Conservation (phyloP, 768 basidiomycete species). For the Lactarius hatsudake region DNA sequence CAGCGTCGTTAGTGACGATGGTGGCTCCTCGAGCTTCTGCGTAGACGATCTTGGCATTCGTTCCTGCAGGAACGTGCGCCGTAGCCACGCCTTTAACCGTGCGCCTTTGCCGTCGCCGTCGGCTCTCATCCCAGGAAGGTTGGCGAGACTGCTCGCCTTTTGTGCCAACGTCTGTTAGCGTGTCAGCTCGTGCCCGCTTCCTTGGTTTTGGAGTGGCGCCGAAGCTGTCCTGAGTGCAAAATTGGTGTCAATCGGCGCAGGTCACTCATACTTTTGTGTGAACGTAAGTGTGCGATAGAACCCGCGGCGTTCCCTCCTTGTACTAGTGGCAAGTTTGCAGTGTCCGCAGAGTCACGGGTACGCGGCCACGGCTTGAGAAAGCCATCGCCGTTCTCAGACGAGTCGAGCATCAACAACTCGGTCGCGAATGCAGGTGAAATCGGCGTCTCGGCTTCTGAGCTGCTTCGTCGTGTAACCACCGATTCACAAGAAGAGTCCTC, state of each 20-base stretch:
- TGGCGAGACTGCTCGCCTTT: slow-evolving; percentile 12
- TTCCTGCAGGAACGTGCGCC: slow-evolving; percentile 47
- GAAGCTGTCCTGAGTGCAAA: not conserved
- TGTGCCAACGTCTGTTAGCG: slow-evolving; percentile 20
- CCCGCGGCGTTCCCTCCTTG: not conserved
- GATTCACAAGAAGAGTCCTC: slow-evolving; percentile 14
- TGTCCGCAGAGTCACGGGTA: slow-evolving; percentile 5
- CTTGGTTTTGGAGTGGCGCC: slow-evolving; percentile 6
- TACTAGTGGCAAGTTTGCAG: not conserved
- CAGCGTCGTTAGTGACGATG: slow-evolving; percentile 14
- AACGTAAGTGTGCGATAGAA: slow-evolving; percentile 10
- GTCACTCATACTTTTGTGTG: slow-evolving; percentile 27
- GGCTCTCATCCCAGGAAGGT: slow-evolving; percentile 22
- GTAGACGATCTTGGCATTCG: slow-evolving; percentile 19
- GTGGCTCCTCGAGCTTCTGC: slow-evolving; percentile 10
- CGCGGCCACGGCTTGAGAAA: slow-evolving; percentile 16
- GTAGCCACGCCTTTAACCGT: slow-evolving; percentile 62
- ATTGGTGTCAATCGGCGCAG: not conserved
- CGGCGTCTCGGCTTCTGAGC: slow-evolving; percentile 14
- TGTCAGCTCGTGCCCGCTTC: slow-evolving; percentile 21
- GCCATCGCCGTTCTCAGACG: not conserved
- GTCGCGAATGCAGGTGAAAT: slow-evolving; percentile 5
- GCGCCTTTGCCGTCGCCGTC: slow-evolving; percentile 39
- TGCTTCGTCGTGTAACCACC: slow-evolving; percentile 7
- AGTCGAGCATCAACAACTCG: slow-evolving; percentile 8